Percentiles rank a stretch among this genome's conserved stretches.
phyloP scores from a whole-genome alignment of 805 yeast genomes.

The Candida sonorensis region DNA sequence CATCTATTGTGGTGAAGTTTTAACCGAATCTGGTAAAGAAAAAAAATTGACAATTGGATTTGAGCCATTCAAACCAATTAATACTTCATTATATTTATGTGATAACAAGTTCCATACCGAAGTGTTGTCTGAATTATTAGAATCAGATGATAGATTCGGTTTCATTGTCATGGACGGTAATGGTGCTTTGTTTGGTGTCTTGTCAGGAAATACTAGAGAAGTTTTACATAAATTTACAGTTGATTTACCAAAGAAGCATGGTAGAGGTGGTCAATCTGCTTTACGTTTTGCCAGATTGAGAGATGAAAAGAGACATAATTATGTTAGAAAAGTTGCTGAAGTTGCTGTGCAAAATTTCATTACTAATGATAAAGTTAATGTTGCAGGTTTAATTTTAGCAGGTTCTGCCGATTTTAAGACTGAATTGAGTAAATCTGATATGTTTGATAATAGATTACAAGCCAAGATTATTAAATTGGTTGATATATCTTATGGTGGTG shows the following conservation, averaged over 20 bases:
- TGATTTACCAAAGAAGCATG: constrained; percentile 98
- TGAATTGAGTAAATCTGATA: constrained; percentile 85
- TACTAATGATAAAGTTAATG: constrained; percentile 89
- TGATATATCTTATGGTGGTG: constrained; percentile 98
- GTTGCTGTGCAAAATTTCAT: constrained; percentile 96
- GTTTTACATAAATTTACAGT: constrained; percentile 94
- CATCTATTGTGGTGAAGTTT: constrained; percentile 95
- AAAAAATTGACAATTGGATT: constrained; percentile 94
- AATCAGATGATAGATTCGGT: constrained; percentile 94
- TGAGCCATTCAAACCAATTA: constrained; percentile 98
- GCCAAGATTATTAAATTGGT: constrained; percentile 87
- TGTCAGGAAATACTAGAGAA: constrained; percentile 95
- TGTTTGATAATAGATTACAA: constrained; percentile 85
- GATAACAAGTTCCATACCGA: constrained; percentile 98
- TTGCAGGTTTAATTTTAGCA: constrained; percentile 90
- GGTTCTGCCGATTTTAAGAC: constrained; percentile 99
- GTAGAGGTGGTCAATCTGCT: constrained; percentile 99
- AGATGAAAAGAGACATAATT: constrained; percentile 98
- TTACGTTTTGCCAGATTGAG: constrained; percentile 97
- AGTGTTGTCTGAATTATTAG: constrained; percentile 87
- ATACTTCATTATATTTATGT: constrained; percentile 92
- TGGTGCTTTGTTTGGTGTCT: constrained; percentile 92
- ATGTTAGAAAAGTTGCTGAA: constrained; percentile 97
- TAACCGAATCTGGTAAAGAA: constrained; percentile 96
- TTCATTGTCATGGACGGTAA: constrained; percentile 99